Evolutionary conservation across 257 asterid species (phyloP).

Genomic region (Solanum pennellii): DNA sequence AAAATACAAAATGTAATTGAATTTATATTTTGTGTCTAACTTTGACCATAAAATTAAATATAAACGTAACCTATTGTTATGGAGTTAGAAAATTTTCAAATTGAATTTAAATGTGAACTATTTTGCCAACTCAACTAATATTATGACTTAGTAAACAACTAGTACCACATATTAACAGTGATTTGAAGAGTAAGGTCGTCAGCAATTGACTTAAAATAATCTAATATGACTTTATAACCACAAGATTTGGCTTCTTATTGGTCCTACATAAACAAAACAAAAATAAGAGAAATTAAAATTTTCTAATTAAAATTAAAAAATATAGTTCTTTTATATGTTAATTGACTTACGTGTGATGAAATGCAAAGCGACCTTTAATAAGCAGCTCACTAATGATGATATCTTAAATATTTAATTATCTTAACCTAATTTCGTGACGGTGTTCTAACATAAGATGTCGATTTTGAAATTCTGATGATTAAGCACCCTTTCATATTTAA

Average conservation of each 20-base stretch:
- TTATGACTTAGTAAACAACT: not conserved
- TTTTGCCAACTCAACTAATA: not conserved
- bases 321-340: not conserved
- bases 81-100: not conserved
- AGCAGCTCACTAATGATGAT: not conserved
- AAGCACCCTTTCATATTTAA: not conserved
- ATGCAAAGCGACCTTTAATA: not conserved
- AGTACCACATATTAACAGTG: not conserved
- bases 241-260: not conserved
- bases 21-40: not conserved
- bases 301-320: not conserved
- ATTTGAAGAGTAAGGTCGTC: not conserved
- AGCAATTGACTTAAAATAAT: not conserved
- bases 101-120: not conserved
- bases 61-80: not conserved
- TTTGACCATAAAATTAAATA: not conserved
- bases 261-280: not conserved
- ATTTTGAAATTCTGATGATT: not conserved
- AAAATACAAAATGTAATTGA: not conserved
- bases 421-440: not conserved
- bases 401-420: not conserved
- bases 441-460: not conserved
- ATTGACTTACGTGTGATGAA: not conserved
- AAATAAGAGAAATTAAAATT: not conserved
- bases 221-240: not conserved